Evolutionary conservation across 345 rosid species (phyloP), one percentile per base, ranked within the genome.

Genomic region (Eucalyptus albens): DNA sequence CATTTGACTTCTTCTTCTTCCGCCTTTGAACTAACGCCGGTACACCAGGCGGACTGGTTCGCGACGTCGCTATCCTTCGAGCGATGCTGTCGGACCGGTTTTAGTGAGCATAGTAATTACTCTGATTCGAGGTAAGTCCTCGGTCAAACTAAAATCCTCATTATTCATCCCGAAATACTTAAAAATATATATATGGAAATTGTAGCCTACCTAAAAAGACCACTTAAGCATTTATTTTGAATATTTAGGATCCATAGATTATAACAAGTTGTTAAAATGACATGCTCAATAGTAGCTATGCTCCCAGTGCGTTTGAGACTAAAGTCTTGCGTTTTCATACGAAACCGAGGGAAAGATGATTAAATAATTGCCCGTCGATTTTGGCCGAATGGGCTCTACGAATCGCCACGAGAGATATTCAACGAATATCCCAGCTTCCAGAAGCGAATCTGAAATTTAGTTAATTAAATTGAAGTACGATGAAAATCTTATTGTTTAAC

Each of bases 131-230:
- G 26, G 13, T 69, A 5, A 69, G 82, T 69, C 26, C 44, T 19
- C 2, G 4, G 82, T 8, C 82, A 17, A 15, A 69, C 44, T 33
- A 69, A 17, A 33, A 33, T 33, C 26, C 13, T 5, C 82, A 37
- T 69, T 5, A 9, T 9, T 69, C 82, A 33, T 69, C 82, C 22
- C 9, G 3, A 17, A 69, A 33, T 69, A 69, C 44, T 69, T 9
- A 8, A 2, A 65, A 1, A 65, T 4, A 14, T 4, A 13, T 4
- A 15, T 4, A n/a, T 65, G 2, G 16, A 7, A n/a, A n/a, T 65
- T 7, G 77, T 9, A n/a, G 77, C 77, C 37, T 15, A 4, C 33
- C 33, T 27, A 60, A 56, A 56, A 29, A 29, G 15, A 62, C 33
- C 21, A 3, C 40, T 15, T n/a, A 8, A 31, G 77, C 8, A 15